Evolutionary conservation across 805 yeast species (phyloP).

Genomic region (Cyberlindnera bimundalis): DNA sequence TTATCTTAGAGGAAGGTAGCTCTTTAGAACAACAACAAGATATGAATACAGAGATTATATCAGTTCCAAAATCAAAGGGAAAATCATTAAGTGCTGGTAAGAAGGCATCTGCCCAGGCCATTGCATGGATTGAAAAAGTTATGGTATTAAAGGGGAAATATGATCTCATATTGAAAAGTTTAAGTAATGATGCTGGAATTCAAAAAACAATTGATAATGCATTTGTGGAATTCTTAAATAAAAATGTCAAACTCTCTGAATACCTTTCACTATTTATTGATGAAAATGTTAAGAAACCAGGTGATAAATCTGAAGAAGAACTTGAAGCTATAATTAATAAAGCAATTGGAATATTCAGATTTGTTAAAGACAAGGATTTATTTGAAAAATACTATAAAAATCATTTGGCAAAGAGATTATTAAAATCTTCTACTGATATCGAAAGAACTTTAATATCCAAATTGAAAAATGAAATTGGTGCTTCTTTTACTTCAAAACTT

Average conservation of each 20-base stretch:
- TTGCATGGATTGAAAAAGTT: slow-evolving; percentile 63
- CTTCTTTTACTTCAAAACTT: slow-evolving; percentile 71
- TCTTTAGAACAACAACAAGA: slow-evolving; percentile 14
- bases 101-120: slow-evolving; percentile 45
- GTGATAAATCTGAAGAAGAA: slow-evolving; percentile 44
- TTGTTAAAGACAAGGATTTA: slow-evolving; percentile 76
- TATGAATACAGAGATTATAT: not conserved
- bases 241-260: slow-evolving; percentile 46
- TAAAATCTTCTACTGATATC: slow-evolving; percentile 52
- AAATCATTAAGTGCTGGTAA: slow-evolving; percentile 24
- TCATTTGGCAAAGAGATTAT: slow-evolving; percentile 77
- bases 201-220: slow-evolving; percentile 57
- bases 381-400: slow-evolving; percentile 83
- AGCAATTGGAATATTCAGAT: slow-evolving; percentile 60
- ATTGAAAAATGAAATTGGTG: slow-evolving; percentile 73
- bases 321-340: slow-evolving; percentile 44
- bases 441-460: slow-evolving; percentile 68
- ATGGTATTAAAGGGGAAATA: slow-evolving; percentile 50
- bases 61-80: slow-evolving; percentile 3
- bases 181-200: slow-evolving; percentile 45
- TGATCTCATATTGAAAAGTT: slow-evolving; percentile 41
- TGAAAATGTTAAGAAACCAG: slow-evolving; percentile 49
- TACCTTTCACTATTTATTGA: slow-evolving; percentile 57
- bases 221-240: slow-evolving; percentile 58
- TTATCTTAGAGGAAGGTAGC: slow-evolving; percentile 46